Evolutionary conservation across 179 eudicot genomes (phyloP), one percentile per base, ranked within the genome.

Genomic region (Actinidia polygama): DNA sequence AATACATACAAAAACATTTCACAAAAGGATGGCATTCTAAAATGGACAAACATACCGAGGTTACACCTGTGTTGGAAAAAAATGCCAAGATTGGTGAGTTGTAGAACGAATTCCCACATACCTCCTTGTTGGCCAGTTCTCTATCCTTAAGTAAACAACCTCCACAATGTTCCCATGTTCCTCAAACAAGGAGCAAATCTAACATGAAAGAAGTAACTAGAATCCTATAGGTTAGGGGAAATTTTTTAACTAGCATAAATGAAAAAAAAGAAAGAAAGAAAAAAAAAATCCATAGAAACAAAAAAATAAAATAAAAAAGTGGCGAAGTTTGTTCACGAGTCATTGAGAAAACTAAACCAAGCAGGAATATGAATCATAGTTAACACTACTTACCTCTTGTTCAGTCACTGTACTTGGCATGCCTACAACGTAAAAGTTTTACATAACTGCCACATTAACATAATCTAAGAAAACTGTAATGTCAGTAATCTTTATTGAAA

Each of bases 381-480:
- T 24, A 12, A 26, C 12, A 53, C 36, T 23, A 84, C 91, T 90
- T 84, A 92, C 98, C 82, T 92, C 91, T 84, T 89, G 90, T 89
- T 91, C 94, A 3, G 88, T 87, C 9, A 84, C 86, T 49, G 93
- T 88, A 81, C 90, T 91, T 58, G 98, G 94, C 84, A 90, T 86
- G 76, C 92, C 91, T 71, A 87, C 94, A 49, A 92, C 92, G 67
- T 88, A 94, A 46, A n/a, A 94, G 93, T 84, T 94, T 94, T 46
- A 87, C 94, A 86, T 78, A 93, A 58, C 74, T 85, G 80, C 87
- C 86, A 53, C 86, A 90, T 87, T 92, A 66, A 62, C 44, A 77
- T 69, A 64, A 72, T 88, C 94, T 91, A 90, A 51, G 79, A 51
- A 83, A 26, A 67, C 5, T 23, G 50, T 12, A 21, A 51, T 47